phyloP scores from a whole-genome alignment of 208 protist genomes.

The Crithidia acanthocephali region DNA sequence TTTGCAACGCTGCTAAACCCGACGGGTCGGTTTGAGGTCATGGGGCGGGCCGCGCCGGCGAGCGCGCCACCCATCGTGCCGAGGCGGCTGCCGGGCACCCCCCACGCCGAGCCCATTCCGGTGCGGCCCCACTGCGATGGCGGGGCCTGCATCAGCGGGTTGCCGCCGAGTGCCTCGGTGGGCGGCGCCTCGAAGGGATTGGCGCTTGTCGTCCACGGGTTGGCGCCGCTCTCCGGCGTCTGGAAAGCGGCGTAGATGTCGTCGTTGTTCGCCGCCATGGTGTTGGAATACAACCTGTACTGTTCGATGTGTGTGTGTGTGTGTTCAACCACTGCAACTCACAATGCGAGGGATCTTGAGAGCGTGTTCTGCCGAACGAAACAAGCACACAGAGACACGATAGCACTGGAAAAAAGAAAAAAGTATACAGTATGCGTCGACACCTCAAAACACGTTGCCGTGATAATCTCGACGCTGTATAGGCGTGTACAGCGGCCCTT shows the following conservation, averaged over 20 bases:
- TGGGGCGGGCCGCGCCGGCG: conserved; percentile 74
- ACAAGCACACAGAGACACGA: too few relatives aligned
- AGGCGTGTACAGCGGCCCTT: too few relatives aligned
- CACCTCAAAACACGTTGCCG: too few relatives aligned
- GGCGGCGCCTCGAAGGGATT: conserved; percentile 47
- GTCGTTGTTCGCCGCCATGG: conserved; percentile 46
- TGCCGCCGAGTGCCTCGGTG: conserved; percentile 38
- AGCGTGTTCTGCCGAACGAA: too few relatives aligned
- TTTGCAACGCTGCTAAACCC: conserved; percentile 75
- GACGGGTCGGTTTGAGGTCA: conserved; percentile 94
- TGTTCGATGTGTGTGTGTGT: conserved; percentile 2
- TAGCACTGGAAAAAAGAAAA: too few relatives aligned
- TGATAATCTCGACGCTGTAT: too few relatives aligned
- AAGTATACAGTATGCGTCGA: too few relatives aligned
- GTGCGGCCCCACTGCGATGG: conserved; percentile 81
- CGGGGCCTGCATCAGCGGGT: conserved; percentile 80
- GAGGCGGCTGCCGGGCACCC: conserved; percentile 64
- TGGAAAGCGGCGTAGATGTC: conserved; percentile 86
- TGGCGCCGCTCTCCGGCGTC: conserved; percentile 43
- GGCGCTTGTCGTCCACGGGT: conserved; percentile 43
- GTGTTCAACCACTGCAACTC: not conserved
- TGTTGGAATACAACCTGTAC: not conserved
- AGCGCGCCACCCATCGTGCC: conserved; percentile 69
- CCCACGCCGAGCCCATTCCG: conserved; percentile 72
- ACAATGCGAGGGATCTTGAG: not conserved